phyloP scores from a whole-genome alignment of 805 yeast genomes.

The Metschnikowia picachoensis region DNA sequence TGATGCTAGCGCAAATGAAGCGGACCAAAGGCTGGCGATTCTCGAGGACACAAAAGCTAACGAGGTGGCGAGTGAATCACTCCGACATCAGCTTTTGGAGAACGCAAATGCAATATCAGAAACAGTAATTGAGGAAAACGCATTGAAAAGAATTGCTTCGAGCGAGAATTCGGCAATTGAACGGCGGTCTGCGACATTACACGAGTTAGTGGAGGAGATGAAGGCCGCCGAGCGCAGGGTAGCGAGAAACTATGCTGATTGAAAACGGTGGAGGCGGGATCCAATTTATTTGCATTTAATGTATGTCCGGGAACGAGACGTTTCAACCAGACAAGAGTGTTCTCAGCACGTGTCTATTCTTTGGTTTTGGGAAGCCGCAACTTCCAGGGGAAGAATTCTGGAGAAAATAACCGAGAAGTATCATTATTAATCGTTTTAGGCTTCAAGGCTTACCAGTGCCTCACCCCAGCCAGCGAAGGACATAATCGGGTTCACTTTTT shows the following conservation, averaged over 20 bases:
- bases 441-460: too few species aligned
- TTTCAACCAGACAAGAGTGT: too few species aligned
- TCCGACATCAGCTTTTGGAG: background rate
- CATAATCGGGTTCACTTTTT: too few species aligned
- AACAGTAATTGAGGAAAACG: slow-evolving; percentile 17
- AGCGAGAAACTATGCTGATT: background rate
- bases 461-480: too few species aligned
- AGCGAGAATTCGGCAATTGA: slow-evolving; percentile 22
- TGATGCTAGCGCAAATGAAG: slow-evolving; percentile 8
- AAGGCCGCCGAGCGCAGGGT: slow-evolving; percentile 11
- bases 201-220: slow-evolving; percentile 23
- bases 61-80: background rate
- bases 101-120: slow-evolving; percentile 8
- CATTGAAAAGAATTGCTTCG: slow-evolving; percentile 5
- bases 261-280: background rate
- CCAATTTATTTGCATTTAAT: too few species aligned
- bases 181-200: slow-evolving; percentile 19
- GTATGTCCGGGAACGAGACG: background rate
- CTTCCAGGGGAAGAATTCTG: too few species aligned
- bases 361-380: too few species aligned
- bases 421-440: too few species aligned
- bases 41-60: background rate
- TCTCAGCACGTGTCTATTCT: too few species aligned
- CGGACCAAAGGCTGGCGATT: slow-evolving; percentile 4
- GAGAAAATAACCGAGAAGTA: too few species aligned